Evolutionary conservation across 352 stramenopile species (phyloP).

Genomic region (Phytophthora europaea): DNA sequence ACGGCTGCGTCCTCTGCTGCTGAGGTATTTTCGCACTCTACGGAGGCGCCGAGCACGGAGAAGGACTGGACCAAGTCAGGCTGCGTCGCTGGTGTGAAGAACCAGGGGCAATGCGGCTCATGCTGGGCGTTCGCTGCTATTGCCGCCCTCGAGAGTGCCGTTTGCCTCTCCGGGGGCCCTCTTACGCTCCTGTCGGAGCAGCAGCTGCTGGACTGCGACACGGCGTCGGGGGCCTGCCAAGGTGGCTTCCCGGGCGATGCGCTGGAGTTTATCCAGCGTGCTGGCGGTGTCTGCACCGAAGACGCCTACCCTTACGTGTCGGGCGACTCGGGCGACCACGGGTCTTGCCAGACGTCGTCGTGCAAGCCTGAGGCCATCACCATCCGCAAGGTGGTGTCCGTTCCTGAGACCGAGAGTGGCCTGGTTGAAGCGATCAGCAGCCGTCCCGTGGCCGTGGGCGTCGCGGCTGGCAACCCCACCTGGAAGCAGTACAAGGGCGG

Average conservation of each 20-base stretch:
- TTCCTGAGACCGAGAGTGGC: constrained; percentile 81
- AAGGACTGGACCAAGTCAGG: constrained; percentile 74
- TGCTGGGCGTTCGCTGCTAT: constrained; percentile 98
- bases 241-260: constrained; percentile 92
- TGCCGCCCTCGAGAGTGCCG: constrained; percentile 91
- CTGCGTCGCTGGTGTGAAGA: constrained; percentile 88
- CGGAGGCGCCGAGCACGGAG: constrained; percentile 15
- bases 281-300: constrained; percentile 83
- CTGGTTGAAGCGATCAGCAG: constrained; percentile 90
- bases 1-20: not conserved
- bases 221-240: constrained; percentile 84
- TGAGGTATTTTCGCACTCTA: constrained; percentile 22
- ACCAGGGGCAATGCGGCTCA: constrained; percentile 97
- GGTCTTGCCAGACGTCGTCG: constrained; percentile 38
- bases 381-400: constrained; percentile 59
- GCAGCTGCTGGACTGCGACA: constrained; percentile 94
- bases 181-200: constrained; percentile 93
- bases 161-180: constrained; percentile 80
- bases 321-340: constrained; percentile 40
- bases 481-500: constrained; percentile 99
- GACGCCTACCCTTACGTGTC: constrained; percentile 88
- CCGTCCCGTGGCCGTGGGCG: constrained; percentile 95
- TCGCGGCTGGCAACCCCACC: constrained; percentile 94
- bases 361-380: constrained; percentile 45
- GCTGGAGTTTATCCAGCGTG: constrained; percentile 89